A percentile compares a stretch with the other conserved stretches of the same genome.
Evolutionary conservation across 345 rosid species (phyloP).

Genomic region (Lepidium sativum): DNA sequence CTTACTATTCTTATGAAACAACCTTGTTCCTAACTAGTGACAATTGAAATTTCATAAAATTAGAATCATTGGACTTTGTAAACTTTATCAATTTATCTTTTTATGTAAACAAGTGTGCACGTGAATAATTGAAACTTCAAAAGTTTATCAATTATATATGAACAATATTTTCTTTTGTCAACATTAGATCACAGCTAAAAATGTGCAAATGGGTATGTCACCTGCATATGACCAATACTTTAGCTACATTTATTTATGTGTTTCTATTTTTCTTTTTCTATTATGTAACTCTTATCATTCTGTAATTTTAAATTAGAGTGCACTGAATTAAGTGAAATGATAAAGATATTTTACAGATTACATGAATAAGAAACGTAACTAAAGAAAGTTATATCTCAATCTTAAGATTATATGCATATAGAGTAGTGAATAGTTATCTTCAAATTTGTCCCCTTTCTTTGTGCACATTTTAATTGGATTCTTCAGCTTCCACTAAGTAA

Average conservation of each 20-base stretch:
- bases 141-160: background rate
- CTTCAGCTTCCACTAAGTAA: slow-evolving; percentile 15
- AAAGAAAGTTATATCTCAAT: no score
- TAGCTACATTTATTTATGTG: background rate
- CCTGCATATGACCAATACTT: no score
- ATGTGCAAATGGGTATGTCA: no score
- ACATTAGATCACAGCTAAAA: no score
- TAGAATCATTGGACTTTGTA: background rate
- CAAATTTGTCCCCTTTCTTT: slow-evolving; percentile 19
- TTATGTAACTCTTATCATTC: background rate
- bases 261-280: background rate
- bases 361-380: background rate
- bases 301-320: background rate
- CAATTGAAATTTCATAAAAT: slow-evolving; percentile 6
- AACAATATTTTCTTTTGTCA: no score
- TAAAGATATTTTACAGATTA: background rate
- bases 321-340: background rate
- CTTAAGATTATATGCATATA: background rate
- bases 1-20: slow-evolving; percentile 20
- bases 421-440: background rate
- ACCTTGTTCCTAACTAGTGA: slow-evolving; percentile 21
- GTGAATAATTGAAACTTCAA: background rate
- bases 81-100: background rate
- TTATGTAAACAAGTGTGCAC: background rate
- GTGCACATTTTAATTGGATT: slow-evolving; percentile 6